phyloP scores from a whole-genome alignment of 2,329 filamentous ascomycete species.

The Nannizziopsis barbatae region DNA sequence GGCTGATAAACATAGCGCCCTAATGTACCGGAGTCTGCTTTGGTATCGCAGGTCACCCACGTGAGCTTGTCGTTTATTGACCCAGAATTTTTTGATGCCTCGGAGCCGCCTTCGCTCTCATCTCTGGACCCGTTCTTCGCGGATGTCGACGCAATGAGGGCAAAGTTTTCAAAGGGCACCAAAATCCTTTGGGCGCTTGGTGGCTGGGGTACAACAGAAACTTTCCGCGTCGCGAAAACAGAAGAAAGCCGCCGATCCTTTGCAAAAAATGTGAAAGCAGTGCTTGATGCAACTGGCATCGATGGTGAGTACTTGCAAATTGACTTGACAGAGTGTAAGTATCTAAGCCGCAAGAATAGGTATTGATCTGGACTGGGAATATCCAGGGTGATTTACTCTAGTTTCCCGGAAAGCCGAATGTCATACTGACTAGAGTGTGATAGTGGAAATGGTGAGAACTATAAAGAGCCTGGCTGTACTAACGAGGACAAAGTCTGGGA shows the following conservation, averaged over 20 bases:
- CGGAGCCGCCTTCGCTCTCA: too few species aligned
- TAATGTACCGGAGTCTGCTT: too few species aligned
- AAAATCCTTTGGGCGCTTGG: constrained; percentile 47
- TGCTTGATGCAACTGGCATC: constrained; percentile 13
- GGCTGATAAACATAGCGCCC: too few species aligned
- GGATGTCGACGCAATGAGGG: neutral
- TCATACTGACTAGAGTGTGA: neutral
- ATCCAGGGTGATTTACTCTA: constrained; percentile 42
- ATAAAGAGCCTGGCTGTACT: constrained; percentile 43
- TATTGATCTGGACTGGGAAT: constrained; percentile 48
- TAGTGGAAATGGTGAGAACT: constrained; percentile 37
- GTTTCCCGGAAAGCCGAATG: constrained; percentile 23
- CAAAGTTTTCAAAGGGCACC: neutral
- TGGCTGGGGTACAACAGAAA: constrained; percentile 55
- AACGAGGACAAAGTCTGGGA: constrained; percentile 50
- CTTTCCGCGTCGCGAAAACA: constrained; percentile 47
- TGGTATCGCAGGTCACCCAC: too few species aligned
- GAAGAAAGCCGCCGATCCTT: constrained; percentile 46
- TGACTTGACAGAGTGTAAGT: constrained; percentile 32
- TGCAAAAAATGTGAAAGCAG: constrained; percentile 52
- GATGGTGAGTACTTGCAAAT: neutral
- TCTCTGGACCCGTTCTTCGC: constrained; percentile 1
- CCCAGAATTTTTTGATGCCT: too few species aligned
- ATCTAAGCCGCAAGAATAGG: constrained; percentile 25
- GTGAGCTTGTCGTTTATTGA: too few species aligned